A percentile compares a stretch with the other conserved stretches of the same genome.
These are phyloP conservation scores for Pichia exigua DNA, from an alignment of 805 yeast species.

Conservation along the genomic window DNA sequence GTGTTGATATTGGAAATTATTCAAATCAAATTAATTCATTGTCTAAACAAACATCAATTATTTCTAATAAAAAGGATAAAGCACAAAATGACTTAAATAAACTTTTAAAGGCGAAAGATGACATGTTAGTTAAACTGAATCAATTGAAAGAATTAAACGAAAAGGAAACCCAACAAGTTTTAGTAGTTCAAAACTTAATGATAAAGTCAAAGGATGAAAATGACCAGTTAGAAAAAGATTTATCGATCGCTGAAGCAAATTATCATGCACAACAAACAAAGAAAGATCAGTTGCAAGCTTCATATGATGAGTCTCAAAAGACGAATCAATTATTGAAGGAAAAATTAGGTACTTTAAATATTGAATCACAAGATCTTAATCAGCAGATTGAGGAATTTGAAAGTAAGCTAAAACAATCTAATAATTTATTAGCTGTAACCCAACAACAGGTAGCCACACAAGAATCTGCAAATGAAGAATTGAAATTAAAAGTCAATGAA, in stretches of 20 bases:
- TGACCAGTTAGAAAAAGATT: conserved; percentile 61
- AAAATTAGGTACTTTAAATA: conserved; percentile 55
- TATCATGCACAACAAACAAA: conserved; percentile 62
- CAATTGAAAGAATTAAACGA: conserved; percentile 66
- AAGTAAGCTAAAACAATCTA: conserved; percentile 51
- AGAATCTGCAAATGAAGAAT: conserved; percentile 39
- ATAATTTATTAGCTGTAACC: conserved; percentile 56
- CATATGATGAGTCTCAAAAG: conserved; percentile 60
- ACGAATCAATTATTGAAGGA: conserved; percentile 61
- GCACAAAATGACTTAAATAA: conserved; percentile 74
- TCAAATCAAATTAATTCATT: conserved; percentile 79
- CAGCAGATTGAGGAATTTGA: conserved; percentile 45
- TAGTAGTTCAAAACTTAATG: conserved; percentile 59
- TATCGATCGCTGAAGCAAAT: conserved; percentile 71
- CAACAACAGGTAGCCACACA: conserved; percentile 60
- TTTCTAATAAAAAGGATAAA: conserved; percentile 61
- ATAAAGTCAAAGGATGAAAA: conserved; percentile 56
- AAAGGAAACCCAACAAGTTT: conserved; percentile 67
- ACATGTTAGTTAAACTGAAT: conserved; percentile 63
- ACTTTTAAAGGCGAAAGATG: conserved; percentile 57
- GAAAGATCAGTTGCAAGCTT: conserved; percentile 50
- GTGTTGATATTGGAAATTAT: conserved; percentile 78
- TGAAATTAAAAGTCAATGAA: conserved; percentile 19
- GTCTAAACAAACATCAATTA: conserved; percentile 61
- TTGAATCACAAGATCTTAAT: conserved; percentile 54